Percentiles rank a stretch among this genome's conserved stretches.
Evolutionary conservation across 768 basidiomycete genomes (phyloP).

Genomic region (Tricholoma furcatifolium): DNA sequence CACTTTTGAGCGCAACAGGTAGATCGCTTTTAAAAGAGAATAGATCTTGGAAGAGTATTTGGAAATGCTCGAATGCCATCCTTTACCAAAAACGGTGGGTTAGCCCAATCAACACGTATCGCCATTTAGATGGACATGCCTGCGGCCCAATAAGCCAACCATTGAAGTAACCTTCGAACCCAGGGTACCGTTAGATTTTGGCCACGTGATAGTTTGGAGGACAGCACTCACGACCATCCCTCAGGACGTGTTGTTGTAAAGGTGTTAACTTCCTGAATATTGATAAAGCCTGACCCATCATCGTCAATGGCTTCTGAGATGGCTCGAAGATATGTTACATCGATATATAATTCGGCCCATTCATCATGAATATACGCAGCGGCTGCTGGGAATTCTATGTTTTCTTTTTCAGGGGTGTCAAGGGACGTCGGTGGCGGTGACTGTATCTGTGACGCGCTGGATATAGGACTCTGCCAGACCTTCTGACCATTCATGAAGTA

Average conservation of each 20-base stretch:
- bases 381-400: too few relatives aligned
- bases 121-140: neutral
- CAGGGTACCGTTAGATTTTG: too few relatives aligned
- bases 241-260: neutral
- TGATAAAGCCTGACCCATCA: slow-evolving; percentile 3
- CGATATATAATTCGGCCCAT: neutral
- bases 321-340: neutral
- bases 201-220: too few relatives aligned
- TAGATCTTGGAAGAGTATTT: neutral
- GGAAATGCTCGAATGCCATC: slow-evolving; percentile 1
- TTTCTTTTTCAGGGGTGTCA: neutral
- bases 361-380: neutral
- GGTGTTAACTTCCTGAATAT: neutral
- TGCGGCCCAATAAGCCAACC: slow-evolving; percentile 3
- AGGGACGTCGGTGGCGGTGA: neutral
- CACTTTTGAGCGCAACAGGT: neutral
- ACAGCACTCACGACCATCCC: neutral
- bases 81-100: neutral
- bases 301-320: slow-evolving; percentile 6
- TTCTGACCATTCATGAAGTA: neutral
- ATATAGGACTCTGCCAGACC: neutral
- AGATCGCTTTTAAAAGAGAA: neutral
- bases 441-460: neutral
- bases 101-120: neutral
- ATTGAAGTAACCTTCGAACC: neutral